Percentiles rank a stretch among this genome's conserved stretches.
These are phyloP conservation scores for Fusarium compactum DNA, from an alignment of 2,329 filamentous ascomycete species.

Conservation along the genomic window DNA sequence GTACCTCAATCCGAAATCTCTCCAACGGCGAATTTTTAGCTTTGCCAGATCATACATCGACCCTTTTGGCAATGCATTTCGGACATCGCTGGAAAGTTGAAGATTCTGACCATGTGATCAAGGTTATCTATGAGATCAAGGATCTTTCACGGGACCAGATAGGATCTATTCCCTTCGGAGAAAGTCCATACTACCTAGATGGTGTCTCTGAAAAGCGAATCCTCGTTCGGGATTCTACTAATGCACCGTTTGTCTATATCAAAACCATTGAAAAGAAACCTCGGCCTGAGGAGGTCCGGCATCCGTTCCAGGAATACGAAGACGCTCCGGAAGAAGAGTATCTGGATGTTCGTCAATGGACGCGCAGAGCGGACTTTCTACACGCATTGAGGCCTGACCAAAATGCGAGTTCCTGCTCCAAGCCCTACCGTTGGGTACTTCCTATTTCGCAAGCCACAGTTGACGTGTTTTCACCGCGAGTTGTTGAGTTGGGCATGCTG, in stretches of 20 bases:
- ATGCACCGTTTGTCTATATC: slow-evolving; percentile 57
- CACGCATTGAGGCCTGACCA: slow-evolving; percentile 52
- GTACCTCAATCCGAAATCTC: slow-evolving; percentile 34
- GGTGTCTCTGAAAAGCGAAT: slow-evolving; percentile 35
- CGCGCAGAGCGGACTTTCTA: slow-evolving; percentile 70
- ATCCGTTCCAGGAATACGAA: slow-evolving; percentile 53
- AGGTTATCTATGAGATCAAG: slow-evolving; percentile 50
- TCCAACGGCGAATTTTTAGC: slow-evolving; percentile 29
- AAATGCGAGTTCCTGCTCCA: slow-evolving; percentile 50
- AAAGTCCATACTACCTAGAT: slow-evolving; percentile 34
- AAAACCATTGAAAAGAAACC: slow-evolving; percentile 49
- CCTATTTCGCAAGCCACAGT: slow-evolving; percentile 62
- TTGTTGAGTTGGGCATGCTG: slow-evolving; percentile 67
- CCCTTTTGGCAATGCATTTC: slow-evolving; percentile 62
- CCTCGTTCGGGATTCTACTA: slow-evolving; percentile 57
- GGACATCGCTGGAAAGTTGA: slow-evolving; percentile 59
- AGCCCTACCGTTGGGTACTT: slow-evolving; percentile 59
- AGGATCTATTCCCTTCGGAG: slow-evolving; percentile 46
- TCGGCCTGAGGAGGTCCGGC: slow-evolving; percentile 52
- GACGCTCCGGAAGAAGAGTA: slow-evolving; percentile 62
- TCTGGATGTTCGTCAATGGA: slow-evolving; percentile 62
- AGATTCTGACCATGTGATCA: slow-evolving; percentile 58
- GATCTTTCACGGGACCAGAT: slow-evolving; percentile 50
- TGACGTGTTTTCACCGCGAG: slow-evolving; percentile 60
- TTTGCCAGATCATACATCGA: slow-evolving; percentile 58